These are phyloP conservation scores for Trichosporon sp. DNA, from an alignment of 1,284 basidiomycete genomes.

Conservation along the genomic window DNA sequence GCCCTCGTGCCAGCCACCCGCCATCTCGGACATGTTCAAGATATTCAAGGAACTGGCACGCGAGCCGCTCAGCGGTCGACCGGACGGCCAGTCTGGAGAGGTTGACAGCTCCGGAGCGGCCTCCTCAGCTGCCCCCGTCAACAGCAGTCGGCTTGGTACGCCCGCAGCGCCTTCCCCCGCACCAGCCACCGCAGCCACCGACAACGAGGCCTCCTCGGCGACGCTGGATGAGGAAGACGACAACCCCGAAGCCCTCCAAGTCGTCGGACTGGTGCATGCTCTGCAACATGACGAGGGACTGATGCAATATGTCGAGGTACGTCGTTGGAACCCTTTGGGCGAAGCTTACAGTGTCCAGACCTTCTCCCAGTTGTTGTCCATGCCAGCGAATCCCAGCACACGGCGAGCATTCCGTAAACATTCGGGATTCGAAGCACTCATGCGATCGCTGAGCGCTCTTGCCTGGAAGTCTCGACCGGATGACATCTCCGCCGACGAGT, in stretches of 20 bases:
- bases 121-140: neutral
- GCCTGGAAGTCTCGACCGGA: conserved; percentile 20
- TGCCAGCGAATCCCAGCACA: conserved; percentile 20
- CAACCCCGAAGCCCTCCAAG: conserved; percentile 27
- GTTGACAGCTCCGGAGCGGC: neutral
- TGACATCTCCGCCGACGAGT: conserved; percentile 24
- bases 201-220: neutral
- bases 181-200: neutral
- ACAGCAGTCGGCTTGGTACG: neutral
- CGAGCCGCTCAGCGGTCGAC: conserved; percentile 25
- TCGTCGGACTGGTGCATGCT: conserved; percentile 26
- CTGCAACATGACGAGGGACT: conserved; percentile 20
- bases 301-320: conserved; percentile 40
- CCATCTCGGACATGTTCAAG: conserved; percentile 37
- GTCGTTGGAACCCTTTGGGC: conserved; percentile 3
- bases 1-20: neutral
- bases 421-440: conserved; percentile 28
- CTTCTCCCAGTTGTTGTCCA: conserved; percentile 35
- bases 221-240: conserved; percentile 13
- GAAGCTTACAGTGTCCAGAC: conserved; percentile 21
- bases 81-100: conserved; percentile 10
- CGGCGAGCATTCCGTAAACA: conserved; percentile 32
- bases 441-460: conserved; percentile 21
- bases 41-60: conserved; percentile 44
- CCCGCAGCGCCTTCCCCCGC: neutral